These are phyloP conservation scores for Rhizopogon vulgaris DNA, from an alignment of 768 basidiomycete species.

Conservation along the genomic window DNA sequence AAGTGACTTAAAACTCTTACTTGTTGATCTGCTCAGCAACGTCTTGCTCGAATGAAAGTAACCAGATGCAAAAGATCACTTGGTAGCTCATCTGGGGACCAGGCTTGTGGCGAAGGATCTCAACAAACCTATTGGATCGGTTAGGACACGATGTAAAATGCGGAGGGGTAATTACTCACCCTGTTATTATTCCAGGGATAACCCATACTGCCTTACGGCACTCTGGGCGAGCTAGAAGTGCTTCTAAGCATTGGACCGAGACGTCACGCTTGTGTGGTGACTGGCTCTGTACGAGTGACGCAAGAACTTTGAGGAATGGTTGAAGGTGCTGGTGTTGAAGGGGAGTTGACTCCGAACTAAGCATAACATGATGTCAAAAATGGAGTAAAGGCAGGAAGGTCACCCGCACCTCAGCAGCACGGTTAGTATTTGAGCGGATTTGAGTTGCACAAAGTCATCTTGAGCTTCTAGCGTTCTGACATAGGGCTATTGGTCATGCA, in stretches of 20 bases:
- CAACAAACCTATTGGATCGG: constrained; percentile 54
- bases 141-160: no score
- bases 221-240: constrained; percentile 74
- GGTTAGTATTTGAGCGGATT: constrained; percentile 82
- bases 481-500: constrained; percentile 5
- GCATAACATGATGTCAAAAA: neutral
- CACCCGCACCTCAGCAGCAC: constrained; percentile 63
- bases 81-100: constrained; percentile 96
- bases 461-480: constrained; percentile 71
- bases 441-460: constrained; percentile 95
- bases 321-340: constrained; percentile 48
- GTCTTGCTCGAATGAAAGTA: constrained; percentile 84
- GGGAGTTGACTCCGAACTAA: constrained; percentile 44
- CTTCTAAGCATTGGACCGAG: constrained; percentile 86
- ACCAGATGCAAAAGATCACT: constrained; percentile 88
- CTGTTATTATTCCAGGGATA: constrained; percentile 58
- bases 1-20: constrained; percentile 35
- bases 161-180: constrained; percentile 35
- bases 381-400: constrained; percentile 10
- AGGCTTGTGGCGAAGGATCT: constrained; percentile 74
- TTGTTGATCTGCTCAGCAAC: constrained; percentile 84
- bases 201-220: constrained; percentile 79
- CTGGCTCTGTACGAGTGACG: constrained; percentile 53
- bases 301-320: constrained; percentile 55
- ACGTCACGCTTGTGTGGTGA: constrained; percentile 75